phyloP scores from a whole-genome alignment of 352 stramenopile species.

The Pythium brachiatum region DNA sequence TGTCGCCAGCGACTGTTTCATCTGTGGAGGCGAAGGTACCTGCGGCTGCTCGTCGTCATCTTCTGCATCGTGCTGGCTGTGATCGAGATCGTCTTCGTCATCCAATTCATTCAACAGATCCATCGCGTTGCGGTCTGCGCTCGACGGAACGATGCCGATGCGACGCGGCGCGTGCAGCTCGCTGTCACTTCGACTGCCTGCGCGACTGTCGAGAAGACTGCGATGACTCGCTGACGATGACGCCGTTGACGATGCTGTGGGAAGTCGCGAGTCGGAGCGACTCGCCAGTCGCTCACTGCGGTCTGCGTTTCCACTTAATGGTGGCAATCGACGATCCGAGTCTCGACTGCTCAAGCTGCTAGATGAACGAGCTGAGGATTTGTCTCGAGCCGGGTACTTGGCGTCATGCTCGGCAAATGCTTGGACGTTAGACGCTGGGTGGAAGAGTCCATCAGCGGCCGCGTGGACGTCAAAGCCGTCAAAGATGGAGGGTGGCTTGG shows the following conservation, averaged over 20 bases:
- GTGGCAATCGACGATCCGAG: conserved; percentile 10
- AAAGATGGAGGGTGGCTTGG: conserved; percentile 39
- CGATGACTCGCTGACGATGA: conserved; percentile 14
- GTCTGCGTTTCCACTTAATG: conserved; percentile 23
- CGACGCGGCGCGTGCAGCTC: conserved; percentile 56
- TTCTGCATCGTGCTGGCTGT: conserved; percentile 4
- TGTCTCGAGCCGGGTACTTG: conserved; percentile 38
- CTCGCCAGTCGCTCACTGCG: conserved; percentile 29
- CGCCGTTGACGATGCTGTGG: conserved; percentile 15
- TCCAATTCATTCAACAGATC: conserved; percentile 50
- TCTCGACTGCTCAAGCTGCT: not conserved
- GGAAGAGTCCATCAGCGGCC: conserved; percentile 70
- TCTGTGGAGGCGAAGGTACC: not conserved
- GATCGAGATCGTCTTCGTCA: conserved; percentile 21
- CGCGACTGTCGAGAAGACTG: conserved; percentile 15
- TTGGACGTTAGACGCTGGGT: conserved; percentile 70
- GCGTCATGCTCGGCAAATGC: conserved; percentile 77
- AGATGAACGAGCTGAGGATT: not conserved
- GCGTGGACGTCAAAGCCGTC: conserved; percentile 57
- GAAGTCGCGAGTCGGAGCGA: conserved; percentile 30
- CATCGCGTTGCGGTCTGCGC: conserved; percentile 47
- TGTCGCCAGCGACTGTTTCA: not conserved
- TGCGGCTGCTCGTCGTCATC: not conserved
- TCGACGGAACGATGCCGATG: conserved; percentile 42
- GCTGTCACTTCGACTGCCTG: conserved; percentile 53